Percentiles rank a stretch among this genome's conserved stretches.
These are phyloP conservation scores for Planoprotostelium fungivorum DNA, from an alignment of 78 protist genomes.

Conservation along the genomic window DNA sequence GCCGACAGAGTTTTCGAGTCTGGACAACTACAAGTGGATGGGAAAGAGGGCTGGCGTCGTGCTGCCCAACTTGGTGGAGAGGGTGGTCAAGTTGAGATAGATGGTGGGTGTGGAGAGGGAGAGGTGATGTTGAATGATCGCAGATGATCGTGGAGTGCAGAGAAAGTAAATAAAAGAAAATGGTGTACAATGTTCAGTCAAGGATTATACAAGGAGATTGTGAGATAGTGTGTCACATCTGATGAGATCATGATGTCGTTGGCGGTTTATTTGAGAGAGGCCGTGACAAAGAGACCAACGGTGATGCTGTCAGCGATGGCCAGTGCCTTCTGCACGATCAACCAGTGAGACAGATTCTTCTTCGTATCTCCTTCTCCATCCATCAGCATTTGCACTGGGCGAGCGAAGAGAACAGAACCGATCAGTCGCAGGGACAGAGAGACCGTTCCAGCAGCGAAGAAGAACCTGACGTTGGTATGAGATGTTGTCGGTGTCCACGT, in stretches of 20 bases:
- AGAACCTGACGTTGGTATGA: neutral
- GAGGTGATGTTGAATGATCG: too few species aligned
- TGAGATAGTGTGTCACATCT: too few species aligned
- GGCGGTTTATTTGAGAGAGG: neutral
- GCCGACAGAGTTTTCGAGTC: neutral
- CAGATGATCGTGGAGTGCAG: too few species aligned
- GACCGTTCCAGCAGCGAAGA: neutral
- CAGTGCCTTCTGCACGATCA: neutral
- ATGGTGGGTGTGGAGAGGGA: too few species aligned
- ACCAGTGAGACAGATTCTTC: neutral
- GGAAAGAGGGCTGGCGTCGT: neutral
- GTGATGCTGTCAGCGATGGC: neutral
- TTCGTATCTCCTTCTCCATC: neutral
- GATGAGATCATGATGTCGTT: too few species aligned
- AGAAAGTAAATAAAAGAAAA: too few species aligned
- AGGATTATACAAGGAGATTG: too few species aligned
- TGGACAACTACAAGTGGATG: neutral
- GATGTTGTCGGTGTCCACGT: neutral
- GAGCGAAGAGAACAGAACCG: neutral
- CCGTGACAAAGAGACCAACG: neutral
- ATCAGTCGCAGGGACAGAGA: neutral
- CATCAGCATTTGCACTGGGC: neutral
- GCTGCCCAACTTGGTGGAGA: neutral
- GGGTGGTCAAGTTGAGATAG: neutral
- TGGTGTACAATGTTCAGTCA: too few species aligned